phyloP scores from a whole-genome alignment of 495 filamentous ascomycete genomes.

The Cenococcum geophilum region DNA sequence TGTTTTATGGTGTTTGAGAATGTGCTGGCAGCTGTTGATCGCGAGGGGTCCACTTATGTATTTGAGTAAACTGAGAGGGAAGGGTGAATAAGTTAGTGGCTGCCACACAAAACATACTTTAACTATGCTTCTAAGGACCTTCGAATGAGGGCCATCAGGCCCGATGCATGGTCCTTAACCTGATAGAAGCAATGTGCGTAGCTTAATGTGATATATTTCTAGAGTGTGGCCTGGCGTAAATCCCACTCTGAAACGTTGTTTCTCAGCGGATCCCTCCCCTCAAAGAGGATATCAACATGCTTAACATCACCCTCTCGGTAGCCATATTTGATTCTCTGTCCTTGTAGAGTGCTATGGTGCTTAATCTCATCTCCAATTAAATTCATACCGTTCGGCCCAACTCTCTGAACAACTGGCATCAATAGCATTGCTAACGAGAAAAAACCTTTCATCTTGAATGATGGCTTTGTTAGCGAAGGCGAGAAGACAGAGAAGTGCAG shows the following conservation, averaged over 20 bases:
- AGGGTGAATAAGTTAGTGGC: too few relatives aligned
- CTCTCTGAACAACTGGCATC: slow-evolving; percentile 21
- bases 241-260: background rate
- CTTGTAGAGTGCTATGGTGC: slow-evolving; percentile 16
- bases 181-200: too few relatives aligned
- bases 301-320: slow-evolving; percentile 16
- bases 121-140: too few relatives aligned
- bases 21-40: too few relatives aligned
- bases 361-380: slow-evolving; percentile 28
- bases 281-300: background rate
- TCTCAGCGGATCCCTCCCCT: background rate
- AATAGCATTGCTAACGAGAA: slow-evolving; percentile 27
- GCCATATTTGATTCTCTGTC: slow-evolving; percentile 26
- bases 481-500: slow-evolving; percentile 20
- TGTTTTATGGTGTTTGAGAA: too few relatives aligned
- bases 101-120: too few relatives aligned
- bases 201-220: too few relatives aligned
- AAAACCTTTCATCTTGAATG: slow-evolving; percentile 27
- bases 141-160: too few relatives aligned
- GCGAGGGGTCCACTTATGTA: too few relatives aligned
- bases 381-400: slow-evolving; percentile 23
- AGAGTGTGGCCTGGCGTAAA: too few relatives aligned
- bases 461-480: slow-evolving; percentile 25
- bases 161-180: too few relatives aligned
- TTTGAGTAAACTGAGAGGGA: too few relatives aligned